Base-by-base conservation (phyloP, 306 rosid species). In the Dalbergia cultrata region DNA sequence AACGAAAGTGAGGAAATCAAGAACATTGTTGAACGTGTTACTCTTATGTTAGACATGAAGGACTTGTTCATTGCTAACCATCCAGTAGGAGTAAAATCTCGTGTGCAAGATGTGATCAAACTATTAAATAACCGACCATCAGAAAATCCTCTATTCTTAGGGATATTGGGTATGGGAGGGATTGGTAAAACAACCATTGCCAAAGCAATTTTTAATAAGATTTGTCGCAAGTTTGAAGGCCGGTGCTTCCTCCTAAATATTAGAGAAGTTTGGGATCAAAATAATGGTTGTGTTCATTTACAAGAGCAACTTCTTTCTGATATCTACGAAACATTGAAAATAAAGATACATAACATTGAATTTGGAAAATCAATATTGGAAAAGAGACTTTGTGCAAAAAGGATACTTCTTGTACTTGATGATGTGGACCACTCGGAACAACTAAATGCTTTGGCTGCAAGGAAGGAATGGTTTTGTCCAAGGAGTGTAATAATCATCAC, bases 401-500 rank as follows among this genome's bases (percentile, higher is more conserved):
- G n/a, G n/a, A n/a, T n/a, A 39, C 60, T 82, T 12, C 13, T 75
- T 60, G 71, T 82, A 13, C 76, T 81, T 14, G 85, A 82, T 17
- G 77, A 75, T 22, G 81, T 82, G 53, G 57, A 50, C 44, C n/a
- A 67, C 3, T 47, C 35, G 5, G 71, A 50, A 0, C 85, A 81
- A 34, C 2, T 82, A 31, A 50, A 50, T 22, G 77, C 67, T n/a
- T 76, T 82, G 57, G 70, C 72, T 49, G 85, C 76, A 45, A 75
- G 17, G 37, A 49, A 17, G 16, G 5, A 75, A 21, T 75, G 72
- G 77, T 59, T 81, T 45, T 67, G 72, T 19, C 16, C 77, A 14
- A 72, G 81, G 1, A 81, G 85, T 68, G 34, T 67, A 35, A 75
- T 81, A 58, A 75, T 81, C 58, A 67, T 75, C 19, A 75, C 77